Conservation (phyloP, 2,329 filamentous ascomycete genomes). For the Fusarium sp. region DNA sequence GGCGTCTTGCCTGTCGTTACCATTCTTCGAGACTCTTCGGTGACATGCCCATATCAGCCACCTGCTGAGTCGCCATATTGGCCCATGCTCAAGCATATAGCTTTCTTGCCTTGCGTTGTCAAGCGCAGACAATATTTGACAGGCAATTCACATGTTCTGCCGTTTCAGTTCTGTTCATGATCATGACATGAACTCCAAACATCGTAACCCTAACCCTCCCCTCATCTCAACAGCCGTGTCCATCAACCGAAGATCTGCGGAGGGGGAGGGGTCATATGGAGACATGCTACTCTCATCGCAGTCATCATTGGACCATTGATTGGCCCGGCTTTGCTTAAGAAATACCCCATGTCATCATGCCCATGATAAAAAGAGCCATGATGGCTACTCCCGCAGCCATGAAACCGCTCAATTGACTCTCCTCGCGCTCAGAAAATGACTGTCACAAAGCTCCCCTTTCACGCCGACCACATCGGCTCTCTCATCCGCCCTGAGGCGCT, state of each 20-base stretch:
- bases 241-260: constrained; percentile 39
- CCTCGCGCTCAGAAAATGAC: constrained; percentile 35
- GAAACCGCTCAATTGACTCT: constrained; percentile 7
- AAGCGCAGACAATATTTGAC: neutral
- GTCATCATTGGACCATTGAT: constrained; percentile 34
- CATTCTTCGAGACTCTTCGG: neutral
- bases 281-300: constrained; percentile 15
- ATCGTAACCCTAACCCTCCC: constrained; percentile 14
- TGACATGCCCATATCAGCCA: neutral
- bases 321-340: constrained; percentile 11
- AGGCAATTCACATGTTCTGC: too few relatives aligned
- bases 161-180: neutral
- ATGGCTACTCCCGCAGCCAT: constrained; percentile 1
- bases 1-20: neutral
- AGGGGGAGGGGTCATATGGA: constrained; percentile 40
- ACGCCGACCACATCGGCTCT: constrained; percentile 78
- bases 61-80: neutral
- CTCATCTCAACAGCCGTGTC: constrained; percentile 41
- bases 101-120: neutral
- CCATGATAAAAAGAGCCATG: constrained; percentile 35
- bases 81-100: neutral
- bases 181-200: neutral
- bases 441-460: constrained; percentile 61
- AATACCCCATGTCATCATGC: constrained; percentile 29
- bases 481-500: constrained; percentile 72